A percentile compares a stretch with the other conserved stretches of the same genome.
These are phyloP conservation scores for Tricholoma furcatifolium DNA, from an alignment of 768 basidiomycete genomes.

Conservation along the genomic window DNA sequence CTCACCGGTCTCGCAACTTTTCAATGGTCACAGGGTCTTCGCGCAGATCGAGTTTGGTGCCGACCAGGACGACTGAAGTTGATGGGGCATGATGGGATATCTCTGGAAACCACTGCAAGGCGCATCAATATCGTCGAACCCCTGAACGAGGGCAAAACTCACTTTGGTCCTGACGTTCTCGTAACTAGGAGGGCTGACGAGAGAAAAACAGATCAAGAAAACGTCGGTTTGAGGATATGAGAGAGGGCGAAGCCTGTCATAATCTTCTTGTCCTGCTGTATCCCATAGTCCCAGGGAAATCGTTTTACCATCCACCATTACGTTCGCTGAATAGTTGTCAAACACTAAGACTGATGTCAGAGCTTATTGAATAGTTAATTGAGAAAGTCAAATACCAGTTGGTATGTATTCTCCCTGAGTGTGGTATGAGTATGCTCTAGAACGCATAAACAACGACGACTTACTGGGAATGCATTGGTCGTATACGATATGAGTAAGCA, in stretches of 20 bases:
- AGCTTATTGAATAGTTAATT: slow-evolving; percentile 1
- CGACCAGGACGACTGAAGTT: slow-evolving; percentile 90
- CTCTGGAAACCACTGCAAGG: slow-evolving; percentile 86
- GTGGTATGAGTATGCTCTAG: slow-evolving; percentile 16
- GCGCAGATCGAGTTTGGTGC: slow-evolving; percentile 96
- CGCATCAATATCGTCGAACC: slow-evolving; percentile 10
- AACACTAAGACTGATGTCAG: slow-evolving; percentile 59
- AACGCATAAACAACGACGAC: slow-evolving; percentile 26
- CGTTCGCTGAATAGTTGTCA: slow-evolving; percentile 98
- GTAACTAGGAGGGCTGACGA: slow-evolving; percentile 96
- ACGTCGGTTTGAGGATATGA: slow-evolving; percentile 99
- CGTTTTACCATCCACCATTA: slow-evolving; percentile 98
- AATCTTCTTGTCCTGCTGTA: slow-evolving; percentile 99
- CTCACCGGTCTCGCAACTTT: slow-evolving; percentile 86
- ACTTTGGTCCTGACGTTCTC: slow-evolving; percentile 99
- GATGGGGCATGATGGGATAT: slow-evolving; percentile 97
- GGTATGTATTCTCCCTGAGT: slow-evolving; percentile 93
- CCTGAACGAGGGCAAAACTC: slow-evolving; percentile 20
- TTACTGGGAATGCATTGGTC: slow-evolving; percentile 93
- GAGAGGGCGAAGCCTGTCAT: slow-evolving; percentile 94
- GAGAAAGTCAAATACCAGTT: slow-evolving; percentile 54
- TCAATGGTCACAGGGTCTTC: slow-evolving; percentile 93
- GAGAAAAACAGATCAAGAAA: slow-evolving; percentile 98
- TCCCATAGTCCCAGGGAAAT: slow-evolving; percentile 99
- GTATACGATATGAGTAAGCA: slow-evolving; percentile 99